Evolutionary conservation across 345 rosid genomes (phyloP), one percentile per base, ranked within the genome.

Genomic region (Eutrema heterophyllum): DNA sequence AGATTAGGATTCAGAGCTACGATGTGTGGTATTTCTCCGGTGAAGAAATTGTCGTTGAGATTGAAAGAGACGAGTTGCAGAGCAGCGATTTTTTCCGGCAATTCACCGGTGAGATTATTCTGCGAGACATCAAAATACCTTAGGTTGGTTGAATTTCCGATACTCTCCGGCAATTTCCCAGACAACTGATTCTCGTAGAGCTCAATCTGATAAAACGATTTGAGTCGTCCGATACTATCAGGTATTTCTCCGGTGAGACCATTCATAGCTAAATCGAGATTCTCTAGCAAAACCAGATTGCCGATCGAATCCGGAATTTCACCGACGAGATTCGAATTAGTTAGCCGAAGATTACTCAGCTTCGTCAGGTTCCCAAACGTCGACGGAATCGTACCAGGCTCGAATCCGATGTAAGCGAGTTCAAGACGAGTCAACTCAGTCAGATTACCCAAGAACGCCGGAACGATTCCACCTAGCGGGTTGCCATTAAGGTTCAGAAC

Each of bases 31-130:
- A 91, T 67, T 44, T 79, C 84, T 1, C 97, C 94, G 13, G 51
- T 78, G 74, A 91, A 76, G 68, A 43, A 48, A 40, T 91, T 91
- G 49, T 91, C 94, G 29, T 87, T 86, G 35, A 91, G 82, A 72
- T 82, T 75, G 58, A 91, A 68, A 14, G 85, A 79, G 21, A 63
- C 15, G 0, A 91, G 73, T 5, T 60, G 74, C 69, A 79, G 18
- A 29, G 85, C 76, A 0, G 94, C 89, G 29, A 91, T 68, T 44
- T 70, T 79, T 54, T 65, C 83, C 9, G 87, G 83, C 26, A 91
- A 59, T 39, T 58, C 72, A 0, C 91, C 97, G 15, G 83, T 77
- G 64, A 91, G 88, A 43, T 50, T 80, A 75, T 91, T 91, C 84
- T 86, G 82, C 3, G 97, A 91, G 18, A 71, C 86, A 54, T 91